phyloP scores from a whole-genome alignment of 2,329 filamentous ascomycete species.

The Elsinoe perseae region DNA sequence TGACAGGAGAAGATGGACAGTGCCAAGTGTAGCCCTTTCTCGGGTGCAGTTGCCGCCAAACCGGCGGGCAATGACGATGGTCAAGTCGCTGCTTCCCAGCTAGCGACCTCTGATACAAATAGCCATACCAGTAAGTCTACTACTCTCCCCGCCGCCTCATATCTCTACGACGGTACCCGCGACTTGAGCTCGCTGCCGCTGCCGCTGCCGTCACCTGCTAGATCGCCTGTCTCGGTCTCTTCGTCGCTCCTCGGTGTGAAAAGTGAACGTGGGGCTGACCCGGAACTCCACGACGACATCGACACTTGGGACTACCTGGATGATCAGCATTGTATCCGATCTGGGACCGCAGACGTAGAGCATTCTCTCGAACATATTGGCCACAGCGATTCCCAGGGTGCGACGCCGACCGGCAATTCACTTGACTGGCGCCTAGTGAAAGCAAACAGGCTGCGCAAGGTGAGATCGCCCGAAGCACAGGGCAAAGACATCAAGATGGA shows the following conservation, averaged over 20 bases:
- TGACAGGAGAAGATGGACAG: background rate
- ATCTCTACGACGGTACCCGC: constrained; percentile 1
- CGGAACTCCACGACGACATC: background rate
- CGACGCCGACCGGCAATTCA: constrained; percentile 2
- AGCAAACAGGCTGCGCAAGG: constrained; percentile 6
- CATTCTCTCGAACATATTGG: background rate
- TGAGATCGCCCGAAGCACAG: background rate
- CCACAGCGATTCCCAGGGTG: background rate
- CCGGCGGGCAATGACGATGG: constrained; percentile 12
- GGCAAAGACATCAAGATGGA: constrained; percentile 22
- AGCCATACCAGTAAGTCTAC: background rate
- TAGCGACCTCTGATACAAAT: constrained; percentile 10
- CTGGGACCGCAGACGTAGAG: background rate
- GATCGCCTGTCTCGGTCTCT: background rate
- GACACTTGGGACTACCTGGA: constrained; percentile 7
- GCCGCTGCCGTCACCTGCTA: background rate
- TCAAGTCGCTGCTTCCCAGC: constrained; percentile 13
- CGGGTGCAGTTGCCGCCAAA: constrained; percentile 6
- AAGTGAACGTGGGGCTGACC: constrained; percentile 6
- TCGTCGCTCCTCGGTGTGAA: background rate
- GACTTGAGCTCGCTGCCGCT: background rate
- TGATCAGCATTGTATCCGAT: background rate
- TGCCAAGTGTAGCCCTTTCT: background rate
- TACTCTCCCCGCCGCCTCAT: constrained; percentile 2
- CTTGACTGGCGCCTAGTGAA: constrained; percentile 8